phyloP scores from a whole-genome alignment of 495 filamentous ascomycete genomes.

The Xylaria acuta region DNA sequence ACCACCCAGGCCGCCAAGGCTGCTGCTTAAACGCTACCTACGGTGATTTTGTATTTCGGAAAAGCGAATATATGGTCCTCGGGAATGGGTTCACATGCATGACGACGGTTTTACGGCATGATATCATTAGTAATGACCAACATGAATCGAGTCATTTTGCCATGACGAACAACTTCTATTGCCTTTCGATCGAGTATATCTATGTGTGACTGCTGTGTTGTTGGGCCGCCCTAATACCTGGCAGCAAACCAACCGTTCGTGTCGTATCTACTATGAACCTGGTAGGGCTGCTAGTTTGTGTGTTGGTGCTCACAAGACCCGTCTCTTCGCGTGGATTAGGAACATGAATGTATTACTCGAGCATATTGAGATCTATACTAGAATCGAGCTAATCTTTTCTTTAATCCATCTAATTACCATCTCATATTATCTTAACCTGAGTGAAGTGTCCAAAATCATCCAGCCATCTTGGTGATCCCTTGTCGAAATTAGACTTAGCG shows the following conservation, averaged over 20 bases:
- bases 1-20: conserved; percentile 65
- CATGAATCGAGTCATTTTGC: conserved; percentile 41
- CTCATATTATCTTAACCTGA: not conserved
- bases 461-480: not conserved
- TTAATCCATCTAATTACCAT: not conserved
- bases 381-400: not conserved
- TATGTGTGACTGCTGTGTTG: not conserved
- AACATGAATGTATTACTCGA: not conserved
- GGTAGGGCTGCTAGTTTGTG: not conserved
- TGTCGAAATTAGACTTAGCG: not conserved
- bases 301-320: not conserved
- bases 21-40: conserved; percentile 36
- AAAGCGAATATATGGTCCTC: conserved; percentile 39
- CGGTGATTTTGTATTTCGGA: conserved; percentile 34
- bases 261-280: not conserved
- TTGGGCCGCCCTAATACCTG: not conserved
- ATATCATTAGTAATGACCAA: conserved; percentile 43
- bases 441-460: not conserved
- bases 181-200: not conserved
- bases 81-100: conserved; percentile 41
- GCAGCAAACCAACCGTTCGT: not conserved
- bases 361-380: not conserved
- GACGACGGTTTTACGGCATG: conserved; percentile 40
- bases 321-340: not conserved
- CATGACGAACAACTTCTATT: conserved; percentile 24